A percentile compares a stretch with the other conserved stretches of the same genome.
Evolutionary conservation across 805 yeast genomes (phyloP).

Genomic region (Helenozyma rhizophorensis): DNA sequence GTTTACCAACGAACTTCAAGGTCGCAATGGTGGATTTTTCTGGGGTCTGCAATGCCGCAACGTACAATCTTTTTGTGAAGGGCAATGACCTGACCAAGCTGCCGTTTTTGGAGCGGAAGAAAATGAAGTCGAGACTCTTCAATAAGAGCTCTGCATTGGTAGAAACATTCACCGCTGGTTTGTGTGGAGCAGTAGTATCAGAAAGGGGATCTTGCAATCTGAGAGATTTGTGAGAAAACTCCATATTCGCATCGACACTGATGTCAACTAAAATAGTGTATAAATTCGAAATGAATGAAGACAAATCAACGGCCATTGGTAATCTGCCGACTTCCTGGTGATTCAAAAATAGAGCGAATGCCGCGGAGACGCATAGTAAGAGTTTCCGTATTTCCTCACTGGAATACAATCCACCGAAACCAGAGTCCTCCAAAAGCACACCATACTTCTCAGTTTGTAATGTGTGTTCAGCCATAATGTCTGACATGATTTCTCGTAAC

Average conservation of each 20-base stretch:
- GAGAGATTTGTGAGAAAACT: constrained; percentile 75
- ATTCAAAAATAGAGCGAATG: constrained; percentile 78
- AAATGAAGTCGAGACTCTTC: constrained; percentile 72
- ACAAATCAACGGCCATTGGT: constrained; percentile 63
- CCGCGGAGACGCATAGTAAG: constrained; percentile 79
- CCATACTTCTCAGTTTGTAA: constrained; percentile 25
- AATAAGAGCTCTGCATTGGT: constrained; percentile 84
- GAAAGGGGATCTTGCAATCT: constrained; percentile 76
- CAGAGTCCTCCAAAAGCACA: constrained; percentile 14
- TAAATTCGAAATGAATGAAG: constrained; percentile 72
- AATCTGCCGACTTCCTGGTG: constrained; percentile 58
- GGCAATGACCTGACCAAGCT: constrained; percentile 67
- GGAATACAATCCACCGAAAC: constrained; percentile 28
- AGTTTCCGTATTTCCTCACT: constrained; percentile 61
- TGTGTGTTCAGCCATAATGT: constrained; percentile 42
- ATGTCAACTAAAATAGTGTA: constrained; percentile 66
- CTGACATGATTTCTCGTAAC: constrained; percentile 71
- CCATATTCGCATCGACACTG: constrained; percentile 77
- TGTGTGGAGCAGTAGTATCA: constrained; percentile 30
- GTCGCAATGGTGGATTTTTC: constrained; percentile 82
- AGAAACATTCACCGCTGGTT: constrained; percentile 78
- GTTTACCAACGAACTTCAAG: constrained; percentile 71
- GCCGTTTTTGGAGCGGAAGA: constrained; percentile 71
- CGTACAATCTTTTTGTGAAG: constrained; percentile 75
- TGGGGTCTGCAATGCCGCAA: constrained; percentile 68